phyloP scores from a whole-genome alignment of 306 rosid species.

The Fragaria ananassa region DNA sequence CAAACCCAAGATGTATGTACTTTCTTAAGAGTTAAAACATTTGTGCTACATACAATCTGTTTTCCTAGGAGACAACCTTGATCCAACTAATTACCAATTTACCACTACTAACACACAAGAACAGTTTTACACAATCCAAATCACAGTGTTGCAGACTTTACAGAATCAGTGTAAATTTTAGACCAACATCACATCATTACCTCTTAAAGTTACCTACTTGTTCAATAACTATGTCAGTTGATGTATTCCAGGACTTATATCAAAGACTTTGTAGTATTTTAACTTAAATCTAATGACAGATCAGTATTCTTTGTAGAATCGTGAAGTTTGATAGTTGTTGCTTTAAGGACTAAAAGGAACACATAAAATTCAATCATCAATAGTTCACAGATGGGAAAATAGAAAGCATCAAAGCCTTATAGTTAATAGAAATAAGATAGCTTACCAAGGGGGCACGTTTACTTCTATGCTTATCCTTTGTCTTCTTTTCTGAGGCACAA shows the following conservation, averaged over 20 bases:
- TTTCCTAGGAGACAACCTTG: not conserved
- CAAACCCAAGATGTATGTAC: not conserved
- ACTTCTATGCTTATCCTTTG: slow-evolving; percentile 59
- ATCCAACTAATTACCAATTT: not conserved
- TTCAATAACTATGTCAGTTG: not conserved
- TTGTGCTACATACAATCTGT: not conserved
- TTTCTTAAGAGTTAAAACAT: not conserved
- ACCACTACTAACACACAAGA: not conserved
- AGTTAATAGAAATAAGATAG: slow-evolving; percentile 19
- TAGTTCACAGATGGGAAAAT: not conserved
- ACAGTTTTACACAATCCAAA: not conserved
- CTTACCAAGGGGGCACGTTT: slow-evolving; percentile 55
- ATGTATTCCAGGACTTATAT: not conserved
- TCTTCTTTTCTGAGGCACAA: slow-evolving; percentile 61
- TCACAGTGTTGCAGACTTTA: not conserved
- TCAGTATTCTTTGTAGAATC: not conserved
- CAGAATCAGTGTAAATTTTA: not conserved
- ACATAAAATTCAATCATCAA: not conserved
- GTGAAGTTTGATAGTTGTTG: not conserved
- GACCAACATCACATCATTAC: not conserved
- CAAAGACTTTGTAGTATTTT: not conserved
- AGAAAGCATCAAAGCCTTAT: slow-evolving; percentile 5
- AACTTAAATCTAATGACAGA: not conserved
- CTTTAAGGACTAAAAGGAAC: not conserved
- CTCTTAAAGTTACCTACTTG: not conserved